Conservation (phyloP, 2,329 filamentous ascomycete genomes). For the Neofusicoccum cordaticola region DNA sequence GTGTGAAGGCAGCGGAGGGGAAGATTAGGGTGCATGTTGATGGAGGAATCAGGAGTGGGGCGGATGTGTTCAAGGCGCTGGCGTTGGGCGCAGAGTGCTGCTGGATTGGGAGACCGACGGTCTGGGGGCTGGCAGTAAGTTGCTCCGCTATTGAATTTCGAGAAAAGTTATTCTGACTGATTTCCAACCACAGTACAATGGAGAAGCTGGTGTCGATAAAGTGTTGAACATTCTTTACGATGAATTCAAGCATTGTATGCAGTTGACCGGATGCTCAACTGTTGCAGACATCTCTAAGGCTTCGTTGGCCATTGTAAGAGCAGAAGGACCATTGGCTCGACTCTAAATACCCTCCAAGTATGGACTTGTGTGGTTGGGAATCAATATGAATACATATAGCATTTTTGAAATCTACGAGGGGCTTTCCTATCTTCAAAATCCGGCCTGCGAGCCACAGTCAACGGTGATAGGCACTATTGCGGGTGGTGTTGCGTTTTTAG, state of each 20-base stretch:
- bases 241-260: constrained; percentile 41
- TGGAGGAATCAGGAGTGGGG: constrained; percentile 61
- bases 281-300: constrained; percentile 37
- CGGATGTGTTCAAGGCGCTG: constrained; percentile 64
- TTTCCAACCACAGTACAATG: constrained; percentile 13
- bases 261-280: constrained; percentile 37
- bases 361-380: too few relatives aligned
- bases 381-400: too few relatives aligned
- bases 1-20: constrained; percentile 51
- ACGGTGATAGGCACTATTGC: too few relatives aligned
- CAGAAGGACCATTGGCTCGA: neutral
- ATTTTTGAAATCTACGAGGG: too few relatives aligned
- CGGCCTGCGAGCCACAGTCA: too few relatives aligned
- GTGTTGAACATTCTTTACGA: constrained; percentile 25
- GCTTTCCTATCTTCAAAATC: too few relatives aligned
- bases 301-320: constrained; percentile 27
- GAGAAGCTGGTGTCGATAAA: constrained; percentile 20
- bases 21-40: constrained; percentile 57
- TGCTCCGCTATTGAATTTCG: neutral
- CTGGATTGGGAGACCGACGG: constrained; percentile 58
- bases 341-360: neutral
- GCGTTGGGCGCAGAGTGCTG: constrained; percentile 61
- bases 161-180: neutral
- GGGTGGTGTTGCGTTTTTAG: too few relatives aligned
- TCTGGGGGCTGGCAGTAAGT: constrained; percentile 36